Base-by-base conservation (phyloP, 345 rosid genomes). In the Heritiera littoralis region DNA sequence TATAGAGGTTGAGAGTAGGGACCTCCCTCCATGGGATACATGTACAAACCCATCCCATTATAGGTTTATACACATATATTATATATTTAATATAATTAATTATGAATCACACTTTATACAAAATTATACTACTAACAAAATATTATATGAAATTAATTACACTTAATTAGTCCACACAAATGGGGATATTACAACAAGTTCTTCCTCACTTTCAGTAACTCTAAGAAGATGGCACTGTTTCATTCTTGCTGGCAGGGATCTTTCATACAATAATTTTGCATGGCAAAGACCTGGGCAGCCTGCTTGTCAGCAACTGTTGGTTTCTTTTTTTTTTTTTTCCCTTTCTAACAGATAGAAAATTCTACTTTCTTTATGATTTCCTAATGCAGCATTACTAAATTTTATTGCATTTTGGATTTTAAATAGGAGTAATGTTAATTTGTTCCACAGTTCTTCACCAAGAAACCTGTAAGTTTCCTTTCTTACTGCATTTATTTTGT, bases 191-290 rank as follows among this genome's bases (percentile, higher is more conserved):
- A n/a, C n/a, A n/a, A 2, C 1, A 74, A 17, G 65, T 61, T 71
- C 38, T 43, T 56, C 52, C 28, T 74, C 9, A 38, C 18, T 30
- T 74, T 49, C 32, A 74, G 10, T 4, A 43, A n/a, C 23, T 2
- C 61, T 56, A 9, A 76, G 41, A 61, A 46, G 30, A 76, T 76
- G 71, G 23, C 61, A 7, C 1, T 28, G 13, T 49, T 75, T 61
- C 52, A 67, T 81, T 52, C 48, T 75, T 85, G 60, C 70, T 10
- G 83, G 78, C 90, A 91, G 97, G 49, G 95, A 93, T 88, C 89
- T 93, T 74, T 90, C 97, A 12, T 90, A 91, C 80, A 93, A 93
- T 77, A 93, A 85, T 79, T 90, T 93, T 63, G 77, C 86, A 52
- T 79, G 82, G 83, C 90, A 87, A 85, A 83, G 84, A 32, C 81